Conservation (phyloP, 2,329 filamentous ascomycete species). For the Beauveria bassiana region DNA sequence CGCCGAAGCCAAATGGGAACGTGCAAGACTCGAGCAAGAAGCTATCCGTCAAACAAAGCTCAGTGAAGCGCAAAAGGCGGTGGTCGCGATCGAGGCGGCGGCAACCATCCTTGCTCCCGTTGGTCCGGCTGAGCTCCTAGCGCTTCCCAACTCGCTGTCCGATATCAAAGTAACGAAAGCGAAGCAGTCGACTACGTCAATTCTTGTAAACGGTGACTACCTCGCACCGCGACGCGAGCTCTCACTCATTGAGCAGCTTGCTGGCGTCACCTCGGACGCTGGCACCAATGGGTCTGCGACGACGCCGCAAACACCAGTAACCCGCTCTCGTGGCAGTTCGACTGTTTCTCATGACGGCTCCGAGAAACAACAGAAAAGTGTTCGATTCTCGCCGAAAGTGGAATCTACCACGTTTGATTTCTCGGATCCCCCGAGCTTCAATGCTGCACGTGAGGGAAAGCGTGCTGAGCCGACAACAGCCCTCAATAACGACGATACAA, state of each 20-base stretch:
- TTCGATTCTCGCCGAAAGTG: slow-evolving; percentile 62
- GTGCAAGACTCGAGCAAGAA: slow-evolving; percentile 80
- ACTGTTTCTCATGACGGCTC: not conserved
- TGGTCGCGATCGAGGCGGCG: slow-evolving; percentile 8
- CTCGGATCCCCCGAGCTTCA: slow-evolving; percentile 44
- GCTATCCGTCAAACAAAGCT: slow-evolving; percentile 63
- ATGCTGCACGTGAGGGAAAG: slow-evolving; percentile 16
- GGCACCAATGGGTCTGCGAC: not conserved
- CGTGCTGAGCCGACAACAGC: slow-evolving; percentile 16
- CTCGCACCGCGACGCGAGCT: not conserved
- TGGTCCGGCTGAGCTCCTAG: slow-evolving; percentile 38
- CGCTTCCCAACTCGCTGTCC: slow-evolving; percentile 47
- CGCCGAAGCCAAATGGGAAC: slow-evolving; percentile 78
- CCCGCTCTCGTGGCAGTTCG: slow-evolving; percentile 7
- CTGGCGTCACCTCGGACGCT: not conserved
- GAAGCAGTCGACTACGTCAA: slow-evolving; percentile 1
- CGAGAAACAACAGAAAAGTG: slow-evolving; percentile 50
- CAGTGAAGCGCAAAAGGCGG: slow-evolving; percentile 33
- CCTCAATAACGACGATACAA: slow-evolving; percentile 12
- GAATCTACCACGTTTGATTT: slow-evolving; percentile 54
- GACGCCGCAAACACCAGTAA: not conserved
- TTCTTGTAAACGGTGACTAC: slow-evolving; percentile 6
- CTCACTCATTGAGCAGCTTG: slow-evolving; percentile 11
- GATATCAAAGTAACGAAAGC: slow-evolving; percentile 30
- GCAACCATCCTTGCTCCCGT: slow-evolving; percentile 25